Evolutionary conservation across 768 basidiomycete species (phyloP).

Genomic region (Termitomyces sp.): DNA sequence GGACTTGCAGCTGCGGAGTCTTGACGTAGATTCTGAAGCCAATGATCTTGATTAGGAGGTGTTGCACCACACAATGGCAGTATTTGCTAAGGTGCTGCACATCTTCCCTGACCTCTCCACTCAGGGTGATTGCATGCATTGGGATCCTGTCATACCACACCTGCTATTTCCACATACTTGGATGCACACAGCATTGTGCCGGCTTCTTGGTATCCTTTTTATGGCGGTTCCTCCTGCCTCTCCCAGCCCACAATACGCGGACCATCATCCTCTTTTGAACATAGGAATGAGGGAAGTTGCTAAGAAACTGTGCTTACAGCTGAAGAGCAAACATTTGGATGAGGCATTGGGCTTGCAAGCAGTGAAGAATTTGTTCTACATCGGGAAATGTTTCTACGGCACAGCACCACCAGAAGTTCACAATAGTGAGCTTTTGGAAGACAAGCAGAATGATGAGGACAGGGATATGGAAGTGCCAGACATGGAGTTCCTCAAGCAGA

Average conservation of each 20-base stretch:
- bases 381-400: constrained; percentile 80
- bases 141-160: constrained; percentile 60
- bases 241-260: constrained; percentile 27
- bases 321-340: constrained; percentile 80
- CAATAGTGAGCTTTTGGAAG: constrained; percentile 21
- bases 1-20: constrained; percentile 37
- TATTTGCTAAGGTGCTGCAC: constrained; percentile 58
- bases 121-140: constrained; percentile 47
- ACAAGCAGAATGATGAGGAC: constrained; percentile 26
- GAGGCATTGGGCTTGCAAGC: constrained; percentile 73
- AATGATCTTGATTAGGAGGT: constrained; percentile 73
- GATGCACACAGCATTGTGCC: constrained; percentile 81
- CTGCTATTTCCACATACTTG: constrained; percentile 91
- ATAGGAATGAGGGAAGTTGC: constrained; percentile 66
- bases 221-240: constrained; percentile 41
- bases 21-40: constrained; percentile 46
- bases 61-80: constrained; percentile 75
- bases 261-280: constrained; percentile 47
- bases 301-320: constrained; percentile 67
- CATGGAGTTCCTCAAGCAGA: constrained; percentile 24
- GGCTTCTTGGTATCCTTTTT: constrained; percentile 73
- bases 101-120: constrained; percentile 48
- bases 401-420: constrained; percentile 23
- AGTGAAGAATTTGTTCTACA: constrained; percentile 90
- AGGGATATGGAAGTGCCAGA: constrained; percentile 25